Evolutionary conservation across 2,329 filamentous ascomycete genomes (phyloP).

Genomic region (Beauveria bassiana): DNA sequence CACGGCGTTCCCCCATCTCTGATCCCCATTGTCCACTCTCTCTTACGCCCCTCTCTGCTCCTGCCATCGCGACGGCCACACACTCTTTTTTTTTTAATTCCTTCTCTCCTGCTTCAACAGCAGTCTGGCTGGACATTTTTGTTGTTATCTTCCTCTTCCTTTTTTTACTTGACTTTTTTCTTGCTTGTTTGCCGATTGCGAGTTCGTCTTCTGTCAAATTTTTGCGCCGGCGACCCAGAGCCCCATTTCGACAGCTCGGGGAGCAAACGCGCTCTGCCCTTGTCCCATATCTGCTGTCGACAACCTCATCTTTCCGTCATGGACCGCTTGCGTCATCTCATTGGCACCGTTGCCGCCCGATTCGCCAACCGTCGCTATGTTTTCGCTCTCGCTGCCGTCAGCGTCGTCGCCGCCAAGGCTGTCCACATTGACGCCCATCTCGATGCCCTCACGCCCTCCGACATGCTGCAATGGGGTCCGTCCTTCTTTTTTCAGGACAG

Average conservation of each 20-base stretch:
- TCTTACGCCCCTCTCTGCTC: neutral
- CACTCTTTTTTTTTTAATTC: neutral
- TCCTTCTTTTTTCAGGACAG: conserved; percentile 13
- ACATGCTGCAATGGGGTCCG: conserved; percentile 9
- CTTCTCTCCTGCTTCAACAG: neutral
- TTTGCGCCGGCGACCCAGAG: neutral
- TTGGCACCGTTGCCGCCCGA: conserved; percentile 3
- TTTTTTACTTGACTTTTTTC: neutral
- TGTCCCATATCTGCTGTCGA: neutral
- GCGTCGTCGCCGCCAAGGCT: conserved; percentile 12
- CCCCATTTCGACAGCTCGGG: neutral
- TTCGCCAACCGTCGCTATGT: conserved; percentile 12
- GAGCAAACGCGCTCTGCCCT: neutral
- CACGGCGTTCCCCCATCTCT: neutral
- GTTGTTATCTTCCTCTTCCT: neutral
- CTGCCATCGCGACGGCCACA: neutral
- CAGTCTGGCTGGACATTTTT: neutral
- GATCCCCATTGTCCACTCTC: neutral
- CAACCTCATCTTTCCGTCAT: neutral
- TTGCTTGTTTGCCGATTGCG: neutral
- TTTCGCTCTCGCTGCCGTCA: conserved; percentile 11
- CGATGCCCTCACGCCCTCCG: conserved; percentile 7
- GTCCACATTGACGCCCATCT: conserved; percentile 13
- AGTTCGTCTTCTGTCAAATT: too few species aligned
- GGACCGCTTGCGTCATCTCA: conserved; percentile 3